Evolutionary conservation across 306 rosid genomes (phyloP).

Genomic region (Castanospermum australe): DNA sequence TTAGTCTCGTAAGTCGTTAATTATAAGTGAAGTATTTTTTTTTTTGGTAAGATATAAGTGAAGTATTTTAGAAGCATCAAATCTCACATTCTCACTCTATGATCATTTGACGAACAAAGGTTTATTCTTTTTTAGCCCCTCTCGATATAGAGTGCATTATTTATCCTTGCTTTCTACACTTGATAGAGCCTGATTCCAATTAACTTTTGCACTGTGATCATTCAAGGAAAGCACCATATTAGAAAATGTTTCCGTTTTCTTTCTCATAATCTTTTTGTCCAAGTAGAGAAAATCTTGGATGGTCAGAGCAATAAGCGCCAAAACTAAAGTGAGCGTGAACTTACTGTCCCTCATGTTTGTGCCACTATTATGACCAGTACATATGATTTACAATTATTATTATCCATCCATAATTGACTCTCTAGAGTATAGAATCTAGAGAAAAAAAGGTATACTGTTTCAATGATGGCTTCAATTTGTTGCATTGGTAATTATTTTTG

Average conservation of each 20-base stretch:
- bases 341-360: conserved; percentile 50
- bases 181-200: not conserved
- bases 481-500: not conserved
- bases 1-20: not conserved
- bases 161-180: conserved; percentile 26
- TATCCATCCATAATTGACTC: conserved; percentile 37
- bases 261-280: not conserved
- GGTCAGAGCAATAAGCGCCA: conserved; percentile 34
- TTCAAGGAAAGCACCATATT: not conserved
- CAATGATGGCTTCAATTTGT: conserved; percentile 12
- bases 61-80: no score
- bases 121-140: not conserved
- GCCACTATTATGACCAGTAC: conserved; percentile 45
- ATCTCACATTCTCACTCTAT: no score
- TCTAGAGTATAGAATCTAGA: conserved; percentile 39
- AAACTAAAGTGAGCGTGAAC: conserved; percentile 52
- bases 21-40: not conserved
- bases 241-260: not conserved
- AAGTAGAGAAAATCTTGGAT: conserved; percentile 19
- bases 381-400: conserved; percentile 47
- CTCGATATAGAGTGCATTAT: not conserved
- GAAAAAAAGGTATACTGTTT: not conserved
- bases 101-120: not conserved
- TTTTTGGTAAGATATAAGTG: no score
- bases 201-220: not conserved